Base-by-base conservation (phyloP, 2,329 filamentous ascomycete species). In the Pseudopithomyces chartarum region DNA sequence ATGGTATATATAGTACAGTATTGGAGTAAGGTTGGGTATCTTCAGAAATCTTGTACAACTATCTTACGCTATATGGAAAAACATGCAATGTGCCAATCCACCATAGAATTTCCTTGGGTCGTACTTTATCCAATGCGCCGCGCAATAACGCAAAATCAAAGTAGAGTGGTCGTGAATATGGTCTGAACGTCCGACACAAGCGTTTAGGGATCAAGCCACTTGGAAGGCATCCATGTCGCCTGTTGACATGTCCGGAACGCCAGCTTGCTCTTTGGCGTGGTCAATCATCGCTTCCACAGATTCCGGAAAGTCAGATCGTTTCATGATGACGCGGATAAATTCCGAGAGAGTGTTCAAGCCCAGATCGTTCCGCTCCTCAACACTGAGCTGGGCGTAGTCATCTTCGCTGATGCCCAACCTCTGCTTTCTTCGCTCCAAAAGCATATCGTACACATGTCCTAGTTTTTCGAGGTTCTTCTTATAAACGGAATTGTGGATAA, bases 161-260 rank as follows among this genome's bases (percentile, higher is more conserved):
- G n/a, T n/a, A n/a, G n/a, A n/a, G n/a, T 32, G 12, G 20, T 5
- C 6, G 5, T 17, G 10, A 20, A 2, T 1, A 33, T 12, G 44
- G 20, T n/a, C 29, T 7, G n/a, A n/a, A 6, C 12, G 12, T 6
- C 10, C 15, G 23, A 12, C 11, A 7, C 26, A 19, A 34, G 12
- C n/a, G 19, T 12, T 10, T 42, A 19, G 46, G 15, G 20, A 42
- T 17, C 38, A 66, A 19, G 54, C 56, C 34, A 73, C 69, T 39
- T 61, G 56, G 53, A 66, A 72, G 22, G 68, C 67, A 54, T 67
- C 64, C 62, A 70, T 23, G 51, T 76, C 71, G 11, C 73, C 73
- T 8, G 69, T 76, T 17, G 42, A 22, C 52, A 74, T 49, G 20
- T 66, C 52, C 7, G 63, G 61, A 8, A 72, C 52, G 6, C 71